phyloP scores from a whole-genome alignment of 177 flowering plant genomes.

The Vitis hybrid region DNA sequence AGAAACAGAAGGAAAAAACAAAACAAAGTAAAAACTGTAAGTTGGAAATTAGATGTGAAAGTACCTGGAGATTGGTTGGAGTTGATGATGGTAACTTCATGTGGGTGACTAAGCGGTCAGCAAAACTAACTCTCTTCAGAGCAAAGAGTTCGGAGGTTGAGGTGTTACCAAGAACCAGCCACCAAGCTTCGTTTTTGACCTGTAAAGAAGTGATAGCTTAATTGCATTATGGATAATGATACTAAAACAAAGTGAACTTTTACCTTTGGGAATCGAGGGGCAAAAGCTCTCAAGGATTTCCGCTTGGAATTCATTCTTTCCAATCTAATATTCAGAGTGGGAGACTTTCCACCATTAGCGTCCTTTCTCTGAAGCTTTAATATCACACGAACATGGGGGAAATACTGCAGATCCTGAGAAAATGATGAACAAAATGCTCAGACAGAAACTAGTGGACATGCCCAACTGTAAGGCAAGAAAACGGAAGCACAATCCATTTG shows the following conservation, averaged over 20 bases:
- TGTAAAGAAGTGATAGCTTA: constrained; percentile 27
- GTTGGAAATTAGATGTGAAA: neutral
- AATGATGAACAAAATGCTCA: neutral
- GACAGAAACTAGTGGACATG: neutral
- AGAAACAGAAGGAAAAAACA: neutral
- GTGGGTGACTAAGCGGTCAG: constrained; percentile 51
- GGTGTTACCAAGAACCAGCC: constrained; percentile 84
- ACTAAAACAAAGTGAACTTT: neutral
- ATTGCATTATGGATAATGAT: neutral
- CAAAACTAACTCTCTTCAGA: constrained; percentile 80
- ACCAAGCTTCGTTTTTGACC: constrained; percentile 98
- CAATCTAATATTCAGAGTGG: constrained; percentile 51
- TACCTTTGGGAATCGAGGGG: constrained; percentile 93
- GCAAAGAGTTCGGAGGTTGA: constrained; percentile 72
- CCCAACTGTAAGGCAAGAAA: neutral
- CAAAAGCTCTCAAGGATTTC: constrained; percentile 62
- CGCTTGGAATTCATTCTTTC: constrained; percentile 48
- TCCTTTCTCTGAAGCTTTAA: constrained; percentile 50
- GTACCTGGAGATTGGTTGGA: constrained; percentile 44
- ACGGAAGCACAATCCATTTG: too few relatives aligned
- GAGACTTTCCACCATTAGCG: constrained; percentile 21
- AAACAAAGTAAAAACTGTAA: neutral
- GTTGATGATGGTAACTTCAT: constrained; percentile 69
- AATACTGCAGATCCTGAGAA: constrained; percentile 70
- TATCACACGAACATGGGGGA: constrained; percentile 66